Percentiles rank a stretch among this genome's conserved stretches.
Evolutionary conservation across 1,139 yeast genomes (phyloP).

Genomic region (Hansenula lynferdii): DNA sequence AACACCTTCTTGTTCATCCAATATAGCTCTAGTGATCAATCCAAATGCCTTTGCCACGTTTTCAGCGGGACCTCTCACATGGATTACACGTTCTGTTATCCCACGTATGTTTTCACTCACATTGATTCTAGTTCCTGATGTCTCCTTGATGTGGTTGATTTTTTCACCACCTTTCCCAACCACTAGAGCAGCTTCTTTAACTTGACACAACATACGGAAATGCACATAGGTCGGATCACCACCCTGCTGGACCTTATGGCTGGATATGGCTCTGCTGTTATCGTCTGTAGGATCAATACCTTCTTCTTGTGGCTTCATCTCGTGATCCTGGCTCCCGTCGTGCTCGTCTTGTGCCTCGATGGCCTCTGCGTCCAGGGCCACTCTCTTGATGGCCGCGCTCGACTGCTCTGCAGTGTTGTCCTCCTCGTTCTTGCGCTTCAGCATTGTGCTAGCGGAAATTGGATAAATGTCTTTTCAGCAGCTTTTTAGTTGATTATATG

Average conservation of each 20-base stretch:
- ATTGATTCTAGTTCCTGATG: slow-evolving; percentile 62
- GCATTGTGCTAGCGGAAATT: slow-evolving; percentile 26
- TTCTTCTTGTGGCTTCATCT: background rate
- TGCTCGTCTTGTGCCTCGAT: slow-evolving; percentile 25
- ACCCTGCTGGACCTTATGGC: slow-evolving; percentile 30
- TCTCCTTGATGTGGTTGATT: slow-evolving; percentile 60
- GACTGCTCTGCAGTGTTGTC: slow-evolving; percentile 24
- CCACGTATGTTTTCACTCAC: slow-evolving; percentile 77
- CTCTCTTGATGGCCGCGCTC: slow-evolving; percentile 45
- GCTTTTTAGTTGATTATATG: no score
- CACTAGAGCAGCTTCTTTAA: slow-evolving; percentile 70
- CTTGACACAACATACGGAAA: slow-evolving; percentile 69
- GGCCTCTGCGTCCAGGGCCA: slow-evolving; percentile 63
- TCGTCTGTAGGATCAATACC: background rate
- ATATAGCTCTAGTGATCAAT: slow-evolving; percentile 58
- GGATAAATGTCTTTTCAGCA: background rate
- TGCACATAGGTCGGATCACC: slow-evolving; percentile 57
- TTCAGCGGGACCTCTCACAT: slow-evolving; percentile 73
- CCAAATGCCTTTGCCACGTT: slow-evolving; percentile 84
- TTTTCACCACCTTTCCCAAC: slow-evolving; percentile 80
- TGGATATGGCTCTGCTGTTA: slow-evolving; percentile 10
- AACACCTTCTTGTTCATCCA: slow-evolving; percentile 63
- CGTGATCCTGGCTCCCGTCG: slow-evolving; percentile 5
- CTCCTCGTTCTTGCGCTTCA: slow-evolving; percentile 66
- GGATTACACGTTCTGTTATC: slow-evolving; percentile 72